Conservation (phyloP, 2,329 filamentous ascomycete species). For the Aschersonia sp. region DNA sequence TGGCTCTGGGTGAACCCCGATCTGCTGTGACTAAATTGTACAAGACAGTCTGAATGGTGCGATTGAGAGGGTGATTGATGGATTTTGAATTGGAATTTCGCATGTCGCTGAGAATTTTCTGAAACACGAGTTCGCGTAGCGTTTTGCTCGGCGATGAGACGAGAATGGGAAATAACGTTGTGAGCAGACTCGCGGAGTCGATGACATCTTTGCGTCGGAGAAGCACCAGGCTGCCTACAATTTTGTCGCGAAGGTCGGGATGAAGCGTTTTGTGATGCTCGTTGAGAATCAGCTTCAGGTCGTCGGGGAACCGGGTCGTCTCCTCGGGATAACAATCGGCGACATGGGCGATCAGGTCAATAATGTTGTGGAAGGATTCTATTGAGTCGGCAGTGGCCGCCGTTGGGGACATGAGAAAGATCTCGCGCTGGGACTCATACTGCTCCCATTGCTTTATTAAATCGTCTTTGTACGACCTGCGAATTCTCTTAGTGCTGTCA, state of each 20-base stretch:
- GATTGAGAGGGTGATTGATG: conserved; percentile 85
- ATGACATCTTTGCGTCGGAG: conserved; percentile 85
- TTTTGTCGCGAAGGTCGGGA: conserved; percentile 78
- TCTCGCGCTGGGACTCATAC: conserved; percentile 80
- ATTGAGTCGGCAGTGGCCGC: conserved; percentile 65
- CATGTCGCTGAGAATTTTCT: conserved; percentile 82
- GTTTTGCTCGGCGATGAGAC: conserved; percentile 86
- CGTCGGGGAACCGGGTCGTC: conserved; percentile 60
- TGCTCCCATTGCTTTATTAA: conserved; percentile 80
- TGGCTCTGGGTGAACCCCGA: conserved; percentile 65
- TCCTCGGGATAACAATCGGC: conserved; percentile 84
- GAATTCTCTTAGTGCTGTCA: conserved; percentile 4
- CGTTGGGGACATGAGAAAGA: conserved; percentile 74
- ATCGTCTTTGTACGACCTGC: conserved; percentile 75
- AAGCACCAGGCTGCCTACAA: conserved; percentile 79
- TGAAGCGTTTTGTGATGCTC: conserved; percentile 74
- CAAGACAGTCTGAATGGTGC: conserved; percentile 81
- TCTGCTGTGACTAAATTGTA: conserved; percentile 86
- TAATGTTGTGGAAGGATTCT: conserved; percentile 75
- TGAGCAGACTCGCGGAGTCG: conserved; percentile 68
- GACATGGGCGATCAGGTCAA: conserved; percentile 87
- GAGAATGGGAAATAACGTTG: conserved; percentile 87
- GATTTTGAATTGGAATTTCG: conserved; percentile 74
- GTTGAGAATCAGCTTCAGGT: conserved; percentile 67
- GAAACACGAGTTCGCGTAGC: conserved; percentile 68